phyloP scores from a whole-genome alignment of 2,329 filamentous ascomycete genomes.

The Colletotrichum lentis region DNA sequence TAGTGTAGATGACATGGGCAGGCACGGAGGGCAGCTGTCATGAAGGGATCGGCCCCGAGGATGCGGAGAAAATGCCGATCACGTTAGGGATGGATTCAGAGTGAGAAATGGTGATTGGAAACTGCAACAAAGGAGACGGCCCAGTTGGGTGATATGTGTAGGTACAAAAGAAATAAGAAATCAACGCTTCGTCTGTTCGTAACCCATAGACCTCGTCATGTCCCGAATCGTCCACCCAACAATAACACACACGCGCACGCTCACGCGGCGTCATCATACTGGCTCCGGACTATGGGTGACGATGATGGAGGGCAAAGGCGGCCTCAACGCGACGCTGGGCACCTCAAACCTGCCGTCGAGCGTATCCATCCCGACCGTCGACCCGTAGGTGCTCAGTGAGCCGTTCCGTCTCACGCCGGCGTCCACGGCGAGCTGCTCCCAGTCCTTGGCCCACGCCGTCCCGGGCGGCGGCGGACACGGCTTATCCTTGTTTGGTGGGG shows the following conservation, averaged over 20 bases:
- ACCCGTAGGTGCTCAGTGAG: slow-evolving; percentile 33
- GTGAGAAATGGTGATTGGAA: not conserved
- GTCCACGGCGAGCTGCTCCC: slow-evolving; percentile 38
- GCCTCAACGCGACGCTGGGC: not conserved
- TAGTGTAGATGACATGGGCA: too few relatives aligned
- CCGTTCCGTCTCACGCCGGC: slow-evolving; percentile 33
- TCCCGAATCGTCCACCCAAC: not conserved
- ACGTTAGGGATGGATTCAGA: not conserved
- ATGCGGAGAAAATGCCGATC: not conserved
- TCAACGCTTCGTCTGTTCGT: not conserved
- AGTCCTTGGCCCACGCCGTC: slow-evolving; percentile 38
- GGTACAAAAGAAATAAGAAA: slow-evolving; percentile 1
- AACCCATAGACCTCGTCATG: slow-evolving; percentile 1
- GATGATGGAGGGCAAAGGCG: slow-evolving; percentile 36
- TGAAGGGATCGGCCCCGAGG: not conserved
- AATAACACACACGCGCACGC: not conserved
- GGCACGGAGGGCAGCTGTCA: too few relatives aligned
- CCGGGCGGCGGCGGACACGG: slow-evolving; percentile 36
- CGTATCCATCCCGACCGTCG: slow-evolving; percentile 18
- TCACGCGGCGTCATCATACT: not conserved
- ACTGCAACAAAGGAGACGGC: slow-evolving; percentile 1
- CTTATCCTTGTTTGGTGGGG: slow-evolving; percentile 13
- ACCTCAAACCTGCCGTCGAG: slow-evolving; percentile 14
- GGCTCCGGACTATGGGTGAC: slow-evolving; percentile 32
- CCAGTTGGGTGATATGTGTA: not conserved